Conservation (phyloP, 1,284 basidiomycete genomes). For the Pisolithus thermaeus region DNA sequence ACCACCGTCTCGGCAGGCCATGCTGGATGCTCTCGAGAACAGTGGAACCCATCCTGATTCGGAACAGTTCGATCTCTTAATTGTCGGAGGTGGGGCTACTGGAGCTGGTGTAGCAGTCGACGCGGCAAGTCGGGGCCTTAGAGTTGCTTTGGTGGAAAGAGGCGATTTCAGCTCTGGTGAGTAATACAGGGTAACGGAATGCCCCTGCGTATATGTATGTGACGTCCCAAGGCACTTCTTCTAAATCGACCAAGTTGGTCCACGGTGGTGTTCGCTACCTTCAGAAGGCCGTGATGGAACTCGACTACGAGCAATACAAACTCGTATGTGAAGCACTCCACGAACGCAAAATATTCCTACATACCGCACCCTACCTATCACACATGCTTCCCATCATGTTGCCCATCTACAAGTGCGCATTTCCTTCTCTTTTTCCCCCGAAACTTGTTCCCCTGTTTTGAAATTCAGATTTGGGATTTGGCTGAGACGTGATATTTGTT, state of each 20-base stretch:
- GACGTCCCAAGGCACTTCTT: constrained; percentile 70
- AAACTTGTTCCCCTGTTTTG: too few species aligned
- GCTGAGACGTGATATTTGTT: constrained; percentile 13
- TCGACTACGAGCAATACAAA: constrained; percentile 97
- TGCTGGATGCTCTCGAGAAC: constrained; percentile 48
- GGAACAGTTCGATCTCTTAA: constrained; percentile 72
- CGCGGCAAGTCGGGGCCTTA: constrained; percentile 87
- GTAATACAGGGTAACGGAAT: constrained; percentile 11
- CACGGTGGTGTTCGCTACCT: constrained; percentile 97
- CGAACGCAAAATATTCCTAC: constrained; percentile 89
- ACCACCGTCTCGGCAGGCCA: constrained; percentile 60
- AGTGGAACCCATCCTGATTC: constrained; percentile 14
- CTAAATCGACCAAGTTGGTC: constrained; percentile 96
- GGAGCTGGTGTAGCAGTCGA: constrained; percentile 94
- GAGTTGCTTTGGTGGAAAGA: constrained; percentile 89
- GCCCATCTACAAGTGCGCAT: constrained; percentile 76
- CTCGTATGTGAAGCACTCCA: constrained; percentile 92
- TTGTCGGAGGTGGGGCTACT: constrained; percentile 93
- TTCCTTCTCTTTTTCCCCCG: not conserved
- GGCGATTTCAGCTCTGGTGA: constrained; percentile 88
- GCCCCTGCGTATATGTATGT: not conserved
- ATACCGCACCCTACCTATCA: constrained; percentile 93
- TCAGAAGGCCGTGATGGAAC: constrained; percentile 93
- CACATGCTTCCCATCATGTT: constrained; percentile 93
- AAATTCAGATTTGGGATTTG: not conserved